Evolutionary conservation across 169 alveolate genomes (phyloP), one percentile per base, ranked within the genome.

Genomic region (Cryptosporidium baileyi): DNA sequence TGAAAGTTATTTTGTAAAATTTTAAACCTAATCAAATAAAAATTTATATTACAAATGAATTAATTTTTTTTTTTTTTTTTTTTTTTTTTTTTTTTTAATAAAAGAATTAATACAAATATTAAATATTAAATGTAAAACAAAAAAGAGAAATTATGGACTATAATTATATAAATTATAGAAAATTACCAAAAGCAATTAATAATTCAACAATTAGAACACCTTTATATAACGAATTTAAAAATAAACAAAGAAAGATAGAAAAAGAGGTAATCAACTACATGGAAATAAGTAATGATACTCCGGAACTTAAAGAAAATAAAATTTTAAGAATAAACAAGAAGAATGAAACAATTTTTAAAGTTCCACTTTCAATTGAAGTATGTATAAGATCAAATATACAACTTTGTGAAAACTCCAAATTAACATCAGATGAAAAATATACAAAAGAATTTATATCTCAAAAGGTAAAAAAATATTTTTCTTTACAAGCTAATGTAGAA

Each of bases 361-460:
- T 74, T 3, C 85, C 85, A 74, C 40, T 74, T 30, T 74, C 85
- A 8, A 67, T 74, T 36, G 85, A 74, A 36, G 85, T 74, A 4
- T 74, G 85, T 13, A 59, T 74, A 36, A 30, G 67, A 19, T 34
- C 65, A 74, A 30, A 74, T 19, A 74, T 74, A 41, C 26, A 74
- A 11, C 28, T 74, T 30, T 40, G n/a, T 38, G 40, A 74, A 24
- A 8, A 74, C 38, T 30, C 36, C 7, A 9, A 32, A 19, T n/a
- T n/a, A n/a, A n/a, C n/a, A n/a, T 19, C 45, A 13, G 41, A 57
- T 38, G 85, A 57, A 34, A 51, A 30, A 54, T 24, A 65, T 7
- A 1, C 47, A 22, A 51, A 59, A 24, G 59, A 74, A 11, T 41
- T 32, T 26, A 32, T 74, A 3, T 24, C 67, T 3, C 32, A 57